Conservation (phyloP, 1,284 basidiomycete species). For the Veloporphyrellus conicus region DNA sequence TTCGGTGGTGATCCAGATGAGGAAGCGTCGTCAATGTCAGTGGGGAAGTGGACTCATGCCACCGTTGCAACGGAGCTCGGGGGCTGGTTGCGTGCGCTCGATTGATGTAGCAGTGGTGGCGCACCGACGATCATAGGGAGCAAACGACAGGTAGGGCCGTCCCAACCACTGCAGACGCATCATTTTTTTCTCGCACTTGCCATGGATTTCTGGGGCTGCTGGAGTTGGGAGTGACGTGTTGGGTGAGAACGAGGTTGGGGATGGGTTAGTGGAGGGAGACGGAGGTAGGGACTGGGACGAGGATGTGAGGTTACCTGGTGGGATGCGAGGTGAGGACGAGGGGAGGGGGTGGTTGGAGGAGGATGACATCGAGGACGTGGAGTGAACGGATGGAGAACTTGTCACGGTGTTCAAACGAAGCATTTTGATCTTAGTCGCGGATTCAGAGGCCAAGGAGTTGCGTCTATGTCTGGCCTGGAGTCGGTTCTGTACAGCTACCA, state of each 20-base stretch:
- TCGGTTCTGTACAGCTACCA: no score
- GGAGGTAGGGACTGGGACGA: constrained; percentile 17
- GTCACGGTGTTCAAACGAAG: neutral
- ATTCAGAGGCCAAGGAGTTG: no score
- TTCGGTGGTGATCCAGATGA: constrained; percentile 16
- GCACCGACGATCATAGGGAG: constrained; percentile 23
- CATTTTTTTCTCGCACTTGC: constrained; percentile 52
- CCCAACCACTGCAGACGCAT: constrained; percentile 43
- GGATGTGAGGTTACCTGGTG: constrained; percentile 21
- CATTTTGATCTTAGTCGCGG: neutral
- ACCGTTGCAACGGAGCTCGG: constrained; percentile 60
- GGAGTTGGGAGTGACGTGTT: constrained; percentile 25
- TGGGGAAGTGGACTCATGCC: constrained; percentile 50
- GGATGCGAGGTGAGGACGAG: constrained; percentile 23
- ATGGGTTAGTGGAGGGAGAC: no score
- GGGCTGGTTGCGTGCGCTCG: constrained; percentile 50
- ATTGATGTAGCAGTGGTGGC: constrained; percentile 7
- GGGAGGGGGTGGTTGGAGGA: constrained; percentile 56
- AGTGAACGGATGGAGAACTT: constrained; percentile 10
- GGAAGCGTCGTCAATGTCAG: constrained; percentile 23
- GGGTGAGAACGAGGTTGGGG: constrained; percentile 26
- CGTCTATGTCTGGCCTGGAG: no score
- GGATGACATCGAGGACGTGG: constrained; percentile 63
- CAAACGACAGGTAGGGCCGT: neutral
- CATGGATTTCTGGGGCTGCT: constrained; percentile 37